phyloP scores from a whole-genome alignment of 2,329 filamentous ascomycete species.

The Beauveria australis region DNA sequence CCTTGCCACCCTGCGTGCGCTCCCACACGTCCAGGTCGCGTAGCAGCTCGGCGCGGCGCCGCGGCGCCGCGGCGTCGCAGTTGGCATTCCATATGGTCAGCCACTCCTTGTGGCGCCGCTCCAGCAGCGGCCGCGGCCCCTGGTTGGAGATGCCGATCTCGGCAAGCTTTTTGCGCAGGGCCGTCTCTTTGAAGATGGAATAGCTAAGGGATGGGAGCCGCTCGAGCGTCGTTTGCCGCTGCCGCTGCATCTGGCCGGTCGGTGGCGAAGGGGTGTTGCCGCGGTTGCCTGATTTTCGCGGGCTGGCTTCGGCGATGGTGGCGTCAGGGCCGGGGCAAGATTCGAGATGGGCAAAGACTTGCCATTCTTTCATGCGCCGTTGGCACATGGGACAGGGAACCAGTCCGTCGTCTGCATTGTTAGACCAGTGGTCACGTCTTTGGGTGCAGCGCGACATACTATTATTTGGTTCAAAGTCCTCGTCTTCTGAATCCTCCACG shows the following conservation, averaged over 20 bases:
- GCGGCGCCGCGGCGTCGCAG: slow-evolving; percentile 72
- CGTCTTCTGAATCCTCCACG: slow-evolving; percentile 21
- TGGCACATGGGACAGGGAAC: slow-evolving; percentile 79
- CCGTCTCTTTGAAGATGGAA: slow-evolving; percentile 70
- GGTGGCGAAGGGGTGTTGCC: neutral
- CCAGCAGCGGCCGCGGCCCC: slow-evolving; percentile 62
- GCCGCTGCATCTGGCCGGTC: slow-evolving; percentile 18
- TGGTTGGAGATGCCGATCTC: slow-evolving; percentile 69
- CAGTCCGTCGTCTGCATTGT: slow-evolving; percentile 56
- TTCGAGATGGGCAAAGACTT: slow-evolving; percentile 77
- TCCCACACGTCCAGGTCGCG: slow-evolving; percentile 84
- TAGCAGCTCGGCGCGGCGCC: slow-evolving; percentile 61
- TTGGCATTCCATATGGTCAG: slow-evolving; percentile 95
- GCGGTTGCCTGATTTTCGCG: neutral
- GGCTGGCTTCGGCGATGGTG: slow-evolving; percentile 9
- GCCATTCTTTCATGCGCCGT: slow-evolving; percentile 67
- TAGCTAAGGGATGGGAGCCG: slow-evolving; percentile 78
- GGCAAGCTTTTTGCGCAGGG: slow-evolving; percentile 69
- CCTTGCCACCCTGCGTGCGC: slow-evolving; percentile 62
- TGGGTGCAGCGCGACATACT: slow-evolving; percentile 12
- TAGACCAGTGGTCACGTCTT: no score
- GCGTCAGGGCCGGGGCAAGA: slow-evolving; percentile 39
- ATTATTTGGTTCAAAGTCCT: slow-evolving; percentile 23
- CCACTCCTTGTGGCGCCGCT: slow-evolving; percentile 84
- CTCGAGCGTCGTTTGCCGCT: slow-evolving; percentile 38